Base-by-base conservation (phyloP, 805 yeast genomes). In the Candida koratica region DNA sequence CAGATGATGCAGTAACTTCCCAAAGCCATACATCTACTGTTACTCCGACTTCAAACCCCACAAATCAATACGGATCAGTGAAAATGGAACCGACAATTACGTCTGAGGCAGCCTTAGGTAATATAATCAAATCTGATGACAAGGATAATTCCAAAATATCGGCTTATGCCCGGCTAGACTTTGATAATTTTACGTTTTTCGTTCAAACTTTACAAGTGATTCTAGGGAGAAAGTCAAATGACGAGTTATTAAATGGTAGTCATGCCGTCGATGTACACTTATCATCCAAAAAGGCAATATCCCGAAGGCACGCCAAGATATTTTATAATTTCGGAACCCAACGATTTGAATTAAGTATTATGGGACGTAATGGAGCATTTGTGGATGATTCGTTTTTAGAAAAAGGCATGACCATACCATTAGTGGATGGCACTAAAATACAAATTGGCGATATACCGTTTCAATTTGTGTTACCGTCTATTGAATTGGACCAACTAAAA, bases 311-410 rank as follows among this genome's bases (percentile, higher is more conserved):
- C 60, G 98, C 97, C 4, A 89, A 86, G 60, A 90, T 93, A 11
- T 90, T 89, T 56, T 93, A 90, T 65, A 93, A 93, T 56, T 93
- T 93, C 60, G 97, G 96, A 3, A 88, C 94, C 3, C 97, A 90
- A 55, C 64, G 95, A 45, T 93, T 93, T 53, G 98, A 93, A 59
- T 64, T 93, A 29, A 81, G 94, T 6, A 88, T 93, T 2, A 69
- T 89, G 48, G 98, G 98, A 13, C 74, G 96, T 48, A 93, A 93
- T 57, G 98, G 98, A 25, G 97, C 97, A 2, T 93, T 93, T 67
- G 95, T 93, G 3, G 93, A 90, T 58, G 96, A 88, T 46, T 69
- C 69, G 23, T 93, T 90, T 57, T 82, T 93, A 5, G 96, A 87
- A 53, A 77, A 84, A 42, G 97, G 96, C 6, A 79, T 85, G 24